phyloP scores from a whole-genome alignment of 1,284 basidiomycete species.

The Cryptococcus sp. region DNA sequence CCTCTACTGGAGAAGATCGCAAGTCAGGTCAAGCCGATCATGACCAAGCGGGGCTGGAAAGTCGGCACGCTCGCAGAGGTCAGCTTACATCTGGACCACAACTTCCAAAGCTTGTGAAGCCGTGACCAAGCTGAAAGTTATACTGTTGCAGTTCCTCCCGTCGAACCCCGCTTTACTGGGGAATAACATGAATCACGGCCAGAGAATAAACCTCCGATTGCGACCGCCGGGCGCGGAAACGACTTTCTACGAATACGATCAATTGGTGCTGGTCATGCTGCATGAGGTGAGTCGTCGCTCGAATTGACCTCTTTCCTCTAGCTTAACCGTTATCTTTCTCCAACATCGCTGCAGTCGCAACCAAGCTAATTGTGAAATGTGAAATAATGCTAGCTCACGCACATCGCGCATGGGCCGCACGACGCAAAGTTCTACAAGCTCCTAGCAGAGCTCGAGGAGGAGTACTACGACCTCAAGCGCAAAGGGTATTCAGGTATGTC shows the following conservation, averaged over 20 bases:
- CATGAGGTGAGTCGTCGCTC: conserved; percentile 65
- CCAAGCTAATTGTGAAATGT: too few species aligned
- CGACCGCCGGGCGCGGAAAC: conserved; percentile 68
- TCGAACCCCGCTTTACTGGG: conserved; percentile 69
- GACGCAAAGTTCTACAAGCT: conserved; percentile 77
- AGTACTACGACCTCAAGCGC: conserved; percentile 71
- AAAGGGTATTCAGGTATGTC: conserved; percentile 64
- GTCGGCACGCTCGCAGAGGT: conserved; percentile 76
- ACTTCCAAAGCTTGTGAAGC: too few species aligned
- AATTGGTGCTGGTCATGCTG: conserved; percentile 75
- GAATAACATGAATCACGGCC: conserved; percentile 68
- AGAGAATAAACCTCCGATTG: conserved; percentile 77
- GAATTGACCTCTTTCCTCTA: too few species aligned
- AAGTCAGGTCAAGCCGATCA: conserved; percentile 83
- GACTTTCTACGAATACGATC: conserved; percentile 73
- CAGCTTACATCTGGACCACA: conserved; percentile 5
- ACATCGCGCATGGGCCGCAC: conserved; percentile 83
- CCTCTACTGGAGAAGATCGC: conserved; percentile 69
- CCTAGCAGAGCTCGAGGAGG: conserved; percentile 72
- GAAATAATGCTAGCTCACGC: conserved; percentile 64
- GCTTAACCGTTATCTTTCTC: too few species aligned
- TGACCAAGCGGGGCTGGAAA: conserved; percentile 76
- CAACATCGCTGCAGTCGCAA: too few species aligned
- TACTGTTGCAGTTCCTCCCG: conserved; percentile 66
- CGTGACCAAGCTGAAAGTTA: conserved; percentile 5